Evolutionary conservation across 495 filamentous ascomycete species (phyloP).

Genomic region (Aspergillus conjunctus): DNA sequence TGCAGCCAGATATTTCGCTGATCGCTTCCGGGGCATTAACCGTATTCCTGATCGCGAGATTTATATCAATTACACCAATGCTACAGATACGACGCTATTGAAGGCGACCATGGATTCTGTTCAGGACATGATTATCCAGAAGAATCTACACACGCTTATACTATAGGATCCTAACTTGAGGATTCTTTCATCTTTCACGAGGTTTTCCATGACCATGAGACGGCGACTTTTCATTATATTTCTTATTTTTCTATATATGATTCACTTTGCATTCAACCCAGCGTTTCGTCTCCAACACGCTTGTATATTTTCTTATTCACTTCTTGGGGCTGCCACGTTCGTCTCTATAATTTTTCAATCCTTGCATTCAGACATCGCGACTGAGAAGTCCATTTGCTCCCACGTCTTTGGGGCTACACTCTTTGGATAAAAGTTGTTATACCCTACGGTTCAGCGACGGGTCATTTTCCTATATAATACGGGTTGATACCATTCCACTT

Average conservation of each 20-base stretch:
- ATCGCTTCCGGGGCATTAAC: conserved; percentile 86
- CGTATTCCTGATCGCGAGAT: conserved; percentile 84
- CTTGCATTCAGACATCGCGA: background rate
- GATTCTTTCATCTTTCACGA: conserved; percentile 32
- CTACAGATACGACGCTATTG: conserved; percentile 90
- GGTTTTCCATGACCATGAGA: conserved; percentile 31
- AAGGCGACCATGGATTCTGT: conserved; percentile 98
- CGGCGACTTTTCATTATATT: conserved; percentile 21
- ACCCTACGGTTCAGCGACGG: conserved; percentile 23
- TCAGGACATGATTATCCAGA: conserved; percentile 99
- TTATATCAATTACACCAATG: conserved; percentile 92
- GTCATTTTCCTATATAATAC: conserved; percentile 29
- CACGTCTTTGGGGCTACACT: conserved; percentile 2
- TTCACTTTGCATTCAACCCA: conserved; percentile 26
- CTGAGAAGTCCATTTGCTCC: background rate
- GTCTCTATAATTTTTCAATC: conserved; percentile 14
- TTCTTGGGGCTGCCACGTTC: conserved; percentile 15
- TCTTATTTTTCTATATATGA: conserved; percentile 24
- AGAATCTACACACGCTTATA: conserved; percentile 92
- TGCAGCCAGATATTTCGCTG: conserved; percentile 82
- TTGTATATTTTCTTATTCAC: conserved; percentile 14
- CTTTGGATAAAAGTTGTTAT: conserved; percentile 19
- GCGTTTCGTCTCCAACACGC: conserved; percentile 24
- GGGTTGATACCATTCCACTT: conserved; percentile 46
- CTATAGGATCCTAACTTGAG: conserved; percentile 59